These are phyloP conservation scores for Phytophthora parvispora DNA, from an alignment of 352 stramenopile species.

Conservation along the genomic window DNA sequence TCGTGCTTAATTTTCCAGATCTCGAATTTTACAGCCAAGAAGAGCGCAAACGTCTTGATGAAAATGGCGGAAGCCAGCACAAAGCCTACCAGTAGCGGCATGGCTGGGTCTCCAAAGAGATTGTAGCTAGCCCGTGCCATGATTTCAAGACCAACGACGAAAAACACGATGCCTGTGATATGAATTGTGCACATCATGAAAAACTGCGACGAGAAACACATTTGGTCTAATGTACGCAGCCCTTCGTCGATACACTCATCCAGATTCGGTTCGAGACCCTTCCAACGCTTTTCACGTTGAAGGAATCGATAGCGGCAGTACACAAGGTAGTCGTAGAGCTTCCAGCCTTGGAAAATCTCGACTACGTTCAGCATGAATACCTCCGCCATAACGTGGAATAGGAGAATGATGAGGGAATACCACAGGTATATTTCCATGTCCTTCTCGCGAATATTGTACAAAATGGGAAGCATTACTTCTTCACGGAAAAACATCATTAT, in stretches of 20 bases:
- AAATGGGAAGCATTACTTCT: conserved; percentile 93
- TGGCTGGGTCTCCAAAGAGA: conserved; percentile 96
- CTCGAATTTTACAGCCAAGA: conserved; percentile 89
- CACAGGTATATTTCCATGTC: conserved; percentile 99
- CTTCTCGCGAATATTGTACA: conserved; percentile 98
- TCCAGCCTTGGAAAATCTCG: conserved; percentile 99
- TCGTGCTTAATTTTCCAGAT: conserved; percentile 98
- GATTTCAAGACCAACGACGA: conserved; percentile 97
- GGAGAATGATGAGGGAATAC: conserved; percentile 96
- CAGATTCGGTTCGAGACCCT: conserved; percentile 96
- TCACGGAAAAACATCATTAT: conserved; percentile 97
- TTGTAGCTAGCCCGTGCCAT: conserved; percentile 97
- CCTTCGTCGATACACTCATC: conserved; percentile 98
- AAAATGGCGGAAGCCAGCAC: conserved; percentile 67
- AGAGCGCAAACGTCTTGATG: conserved; percentile 84
- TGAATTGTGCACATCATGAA: conserved; percentile 98
- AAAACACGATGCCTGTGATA: conserved; percentile 96
- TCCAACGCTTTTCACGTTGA: conserved; percentile 97
- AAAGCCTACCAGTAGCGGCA: conserved; percentile 87
- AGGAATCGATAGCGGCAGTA: conserved; percentile 97
- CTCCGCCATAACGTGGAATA: conserved; percentile 96
- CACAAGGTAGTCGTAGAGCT: conserved; percentile 98
- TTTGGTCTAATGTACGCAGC: conserved; percentile 96
- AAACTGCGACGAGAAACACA: conserved; percentile 99
- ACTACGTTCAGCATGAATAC: conserved; percentile 96